Conservation (phyloP, 257 asterid genomes). For the Jacaranda mimosifolia region DNA sequence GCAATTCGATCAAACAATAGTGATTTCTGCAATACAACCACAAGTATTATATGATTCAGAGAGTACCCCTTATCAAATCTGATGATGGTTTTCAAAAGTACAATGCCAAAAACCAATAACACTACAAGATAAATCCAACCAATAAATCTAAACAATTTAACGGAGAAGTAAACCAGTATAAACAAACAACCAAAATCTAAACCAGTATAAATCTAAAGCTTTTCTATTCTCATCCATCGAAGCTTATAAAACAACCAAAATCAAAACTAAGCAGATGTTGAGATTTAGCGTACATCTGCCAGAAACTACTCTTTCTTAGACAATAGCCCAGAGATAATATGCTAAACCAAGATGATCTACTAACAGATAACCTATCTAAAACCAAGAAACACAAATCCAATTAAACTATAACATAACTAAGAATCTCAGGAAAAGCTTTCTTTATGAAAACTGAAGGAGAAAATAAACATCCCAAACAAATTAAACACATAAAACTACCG, state of each 20-base stretch:
- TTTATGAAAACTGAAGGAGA: conserved; percentile 20
- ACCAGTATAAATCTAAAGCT: conserved; percentile 28
- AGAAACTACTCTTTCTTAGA: not conserved
- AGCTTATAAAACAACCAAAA: conserved; percentile 23
- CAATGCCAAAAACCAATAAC: not conserved
- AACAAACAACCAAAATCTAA: not conserved
- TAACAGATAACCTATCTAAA: not conserved
- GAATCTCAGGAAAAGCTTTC: conserved; percentile 17
- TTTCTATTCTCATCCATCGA: conserved; percentile 17
- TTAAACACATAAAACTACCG: conserved; percentile 32
- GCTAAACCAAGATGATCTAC: conserved; percentile 16
- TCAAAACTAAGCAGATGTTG: not conserved
- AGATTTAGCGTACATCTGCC: conserved; percentile 36
- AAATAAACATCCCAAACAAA: conserved; percentile 30
- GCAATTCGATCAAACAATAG: conserved; percentile 29
- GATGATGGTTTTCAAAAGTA: conserved; percentile 14
- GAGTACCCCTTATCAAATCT: conserved; percentile 8
- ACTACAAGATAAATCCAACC: conserved; percentile 2
- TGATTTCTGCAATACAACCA: conserved; percentile 49
- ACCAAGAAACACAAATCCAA: conserved; percentile 27
- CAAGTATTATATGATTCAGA: conserved; percentile 10
- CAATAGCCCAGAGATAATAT: conserved; percentile 10
- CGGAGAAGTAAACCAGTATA: not conserved
- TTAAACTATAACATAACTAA: conserved; percentile 21
- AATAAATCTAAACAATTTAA: not conserved